These are phyloP conservation scores for Acer saccharum DNA, from an alignment of 345 rosid genomes.

Conservation along the genomic window DNA sequence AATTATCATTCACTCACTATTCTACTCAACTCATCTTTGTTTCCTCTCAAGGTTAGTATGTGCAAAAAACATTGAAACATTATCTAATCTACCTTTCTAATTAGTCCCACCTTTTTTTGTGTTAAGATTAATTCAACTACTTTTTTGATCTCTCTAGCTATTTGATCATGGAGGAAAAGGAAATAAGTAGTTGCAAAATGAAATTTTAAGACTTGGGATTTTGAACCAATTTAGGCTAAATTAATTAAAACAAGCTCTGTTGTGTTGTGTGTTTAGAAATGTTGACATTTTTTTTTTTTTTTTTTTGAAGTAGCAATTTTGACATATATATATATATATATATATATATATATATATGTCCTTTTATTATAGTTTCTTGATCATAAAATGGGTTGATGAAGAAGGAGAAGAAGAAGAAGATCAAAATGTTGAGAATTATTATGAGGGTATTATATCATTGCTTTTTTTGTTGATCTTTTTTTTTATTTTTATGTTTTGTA, in stretches of 20 bases:
- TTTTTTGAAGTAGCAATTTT: no score
- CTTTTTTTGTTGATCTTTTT: no score
- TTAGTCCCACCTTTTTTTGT: slow-evolving; percentile 51
- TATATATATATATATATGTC: background rate
- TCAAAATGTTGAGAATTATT: background rate
- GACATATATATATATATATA: background rate
- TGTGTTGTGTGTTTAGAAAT: background rate
- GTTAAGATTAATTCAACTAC: slow-evolving; percentile 18
- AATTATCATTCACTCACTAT: slow-evolving; percentile 15
- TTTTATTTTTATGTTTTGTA: no score
- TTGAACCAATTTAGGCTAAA: background rate
- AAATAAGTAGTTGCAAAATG: background rate
- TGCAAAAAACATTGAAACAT: slow-evolving; percentile 32
- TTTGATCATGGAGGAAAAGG: slow-evolving; percentile 5
- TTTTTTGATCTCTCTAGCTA: background rate
- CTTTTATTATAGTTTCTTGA: background rate
- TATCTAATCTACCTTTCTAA: slow-evolving; percentile 23
- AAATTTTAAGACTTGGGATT: background rate
- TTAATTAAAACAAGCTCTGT: background rate
- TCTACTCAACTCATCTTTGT: slow-evolving; percentile 7
- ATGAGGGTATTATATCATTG: background rate
- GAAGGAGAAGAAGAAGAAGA: background rate
- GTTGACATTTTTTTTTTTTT: no score
- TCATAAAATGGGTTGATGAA: no score
- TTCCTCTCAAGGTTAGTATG: slow-evolving; percentile 45